These are phyloP conservation scores for Mucor lusitanicus DNA, from an alignment of 371 early-diverging fungal genomes.

Conservation along the genomic window DNA sequence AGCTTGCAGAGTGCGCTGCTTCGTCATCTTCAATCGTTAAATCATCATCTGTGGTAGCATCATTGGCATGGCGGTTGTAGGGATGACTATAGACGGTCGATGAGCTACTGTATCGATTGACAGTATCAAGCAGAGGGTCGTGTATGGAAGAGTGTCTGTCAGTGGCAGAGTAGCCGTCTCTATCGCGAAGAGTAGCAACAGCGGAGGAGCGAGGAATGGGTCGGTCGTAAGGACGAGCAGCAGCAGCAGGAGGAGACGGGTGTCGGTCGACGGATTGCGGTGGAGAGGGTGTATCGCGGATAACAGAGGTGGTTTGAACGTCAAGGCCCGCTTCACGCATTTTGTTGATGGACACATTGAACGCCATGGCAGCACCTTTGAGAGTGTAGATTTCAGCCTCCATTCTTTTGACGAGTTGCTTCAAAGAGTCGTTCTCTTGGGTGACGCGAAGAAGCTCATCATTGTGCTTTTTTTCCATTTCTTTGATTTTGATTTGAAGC, in stretches of 20 bases:
- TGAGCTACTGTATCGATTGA: neutral
- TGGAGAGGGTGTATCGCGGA: constrained; percentile 1
- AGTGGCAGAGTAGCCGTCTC: neutral
- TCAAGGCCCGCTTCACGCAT: constrained; percentile 24
- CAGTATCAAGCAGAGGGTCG: neutral
- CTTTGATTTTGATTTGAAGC: constrained; percentile 39
- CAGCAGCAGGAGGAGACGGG: constrained; percentile 5
- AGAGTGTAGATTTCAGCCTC: constrained; percentile 44
- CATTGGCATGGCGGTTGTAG: neutral
- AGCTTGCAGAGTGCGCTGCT: neutral
- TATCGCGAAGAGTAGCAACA: neutral
- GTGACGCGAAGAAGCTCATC: constrained; percentile 13
- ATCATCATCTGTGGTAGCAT: constrained; percentile 7
- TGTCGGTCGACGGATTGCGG: neutral
- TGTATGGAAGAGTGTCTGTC: neutral
- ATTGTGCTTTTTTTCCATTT: constrained; percentile 21
- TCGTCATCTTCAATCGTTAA: constrained; percentile 3
- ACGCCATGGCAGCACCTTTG: constrained; percentile 30
- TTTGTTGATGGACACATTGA: constrained; percentile 24
- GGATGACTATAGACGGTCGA: neutral
- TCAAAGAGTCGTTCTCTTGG: constrained; percentile 17
- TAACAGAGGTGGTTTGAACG: neutral
- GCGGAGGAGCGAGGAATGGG: neutral
- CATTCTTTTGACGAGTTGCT: constrained; percentile 42
- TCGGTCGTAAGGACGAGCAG: neutral